Evolutionary conservation across 1,284 basidiomycete genomes (phyloP), one percentile per base, ranked within the genome.

Genomic region (Cryptococcus hybrid): DNA sequence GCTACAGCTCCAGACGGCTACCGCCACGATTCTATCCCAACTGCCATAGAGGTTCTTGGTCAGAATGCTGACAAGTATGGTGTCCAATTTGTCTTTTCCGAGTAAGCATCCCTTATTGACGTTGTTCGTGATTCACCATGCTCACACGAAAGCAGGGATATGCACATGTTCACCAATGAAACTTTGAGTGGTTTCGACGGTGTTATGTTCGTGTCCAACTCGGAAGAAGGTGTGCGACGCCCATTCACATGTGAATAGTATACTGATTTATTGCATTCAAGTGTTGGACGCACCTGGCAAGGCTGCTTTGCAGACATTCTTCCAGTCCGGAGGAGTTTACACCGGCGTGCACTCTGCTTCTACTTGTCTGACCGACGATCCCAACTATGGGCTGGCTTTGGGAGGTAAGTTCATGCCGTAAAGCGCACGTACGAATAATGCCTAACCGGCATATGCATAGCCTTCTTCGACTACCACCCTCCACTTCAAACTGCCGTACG

Each of bases 11-110:
- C 30, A 30, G 40, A 11, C 11, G 78, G 79, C 18, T 82, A 75
- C 59, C 79, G 87, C 52, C 89, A 91, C 74, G 88, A 89, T 66
- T 88, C 86, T 2, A 90, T 91, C 57, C 88, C 88, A 0, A 85
- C 84, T 2, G 85, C 86, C 24, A 83, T 85, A 40, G 73, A 82
- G 44, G 84, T 85, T 1, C 80, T 90, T 48, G 60, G 63, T 18
- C 40, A 67, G 43, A 61, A 65, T 36, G 67, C 62, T 0, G 42
- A 39, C 3, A 51, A 55, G n/a, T 80, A 81, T 65, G 77, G 82
- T 55, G 80, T 87, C 35, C 66, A 79, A 13, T 88, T 90, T 62
- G 82, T 84, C 51, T 79, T 85, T 44, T 86, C 87, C 11, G 88
- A 90, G 74, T 75, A 51, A 58, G 72, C 62, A 6, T 15, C 5